These are phyloP conservation scores for Silene coronaria DNA, from an alignment of 179 eudicot species.

Conservation along the genomic window DNA sequence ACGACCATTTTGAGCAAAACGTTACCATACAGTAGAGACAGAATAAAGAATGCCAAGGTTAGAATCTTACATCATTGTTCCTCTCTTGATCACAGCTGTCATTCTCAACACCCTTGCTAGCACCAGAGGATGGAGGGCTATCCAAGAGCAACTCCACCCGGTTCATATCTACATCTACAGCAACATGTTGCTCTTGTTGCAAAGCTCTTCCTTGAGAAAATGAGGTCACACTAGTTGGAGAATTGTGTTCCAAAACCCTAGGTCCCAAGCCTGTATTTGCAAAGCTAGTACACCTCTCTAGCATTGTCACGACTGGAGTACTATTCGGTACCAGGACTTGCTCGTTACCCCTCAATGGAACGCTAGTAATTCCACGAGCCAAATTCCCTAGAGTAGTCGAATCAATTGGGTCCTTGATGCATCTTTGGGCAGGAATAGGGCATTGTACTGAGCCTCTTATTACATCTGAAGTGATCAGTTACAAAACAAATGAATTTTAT, in stretches of 20 bases:
- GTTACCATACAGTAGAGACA: background rate
- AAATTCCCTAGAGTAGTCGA: slow-evolving; percentile 28
- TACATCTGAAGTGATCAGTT: slow-evolving; percentile 21
- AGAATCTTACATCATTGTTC: slow-evolving; percentile 38
- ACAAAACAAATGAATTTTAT: background rate
- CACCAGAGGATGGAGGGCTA: slow-evolving; percentile 49
- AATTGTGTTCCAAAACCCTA: slow-evolving; percentile 9
- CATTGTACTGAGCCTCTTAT: slow-evolving; percentile 21
- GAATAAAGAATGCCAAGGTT: background rate
- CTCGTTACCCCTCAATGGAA: slow-evolving; percentile 19
- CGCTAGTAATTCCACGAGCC: slow-evolving; percentile 20
- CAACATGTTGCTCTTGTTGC: slow-evolving; percentile 20
- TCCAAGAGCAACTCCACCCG: slow-evolving; percentile 40
- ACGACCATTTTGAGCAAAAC: background rate
- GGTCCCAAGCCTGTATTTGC: slow-evolving; percentile 1
- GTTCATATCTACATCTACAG: slow-evolving; percentile 33
- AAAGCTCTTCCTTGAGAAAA: slow-evolving; percentile 17
- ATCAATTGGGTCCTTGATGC: slow-evolving; percentile 22
- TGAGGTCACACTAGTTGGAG: background rate
- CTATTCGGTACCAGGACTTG: slow-evolving; percentile 20
- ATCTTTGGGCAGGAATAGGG: slow-evolving; percentile 11
- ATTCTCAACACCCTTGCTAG: slow-evolving; percentile 25
- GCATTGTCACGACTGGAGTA: slow-evolving; percentile 1
- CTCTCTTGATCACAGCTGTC: slow-evolving; percentile 33
- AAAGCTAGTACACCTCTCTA: slow-evolving; percentile 14